Percentiles rank a stretch among this genome's conserved stretches.
Conservation (phyloP, 2,329 filamentous ascomycete species). For the Colletotrichum simmondsii region DNA sequence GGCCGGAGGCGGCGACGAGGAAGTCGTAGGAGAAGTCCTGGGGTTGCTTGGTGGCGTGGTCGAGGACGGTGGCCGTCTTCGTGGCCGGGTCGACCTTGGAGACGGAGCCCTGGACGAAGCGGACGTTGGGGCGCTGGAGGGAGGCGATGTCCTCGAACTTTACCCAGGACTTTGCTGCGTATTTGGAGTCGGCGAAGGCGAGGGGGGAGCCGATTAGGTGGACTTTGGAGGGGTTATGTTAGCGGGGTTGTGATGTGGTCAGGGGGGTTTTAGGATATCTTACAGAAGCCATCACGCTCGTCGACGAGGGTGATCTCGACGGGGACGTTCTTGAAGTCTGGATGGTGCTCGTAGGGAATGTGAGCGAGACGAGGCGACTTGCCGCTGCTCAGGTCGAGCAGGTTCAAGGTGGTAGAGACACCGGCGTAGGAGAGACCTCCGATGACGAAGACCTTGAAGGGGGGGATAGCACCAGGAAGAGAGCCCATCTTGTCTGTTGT, state of each 20-base stretch:
- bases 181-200: conserved; percentile 72
- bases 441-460: conserved; percentile 71
- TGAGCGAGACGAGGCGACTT: conserved; percentile 57
- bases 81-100: conserved; percentile 66
- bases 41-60: conserved; percentile 55
- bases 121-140: conserved; percentile 70
- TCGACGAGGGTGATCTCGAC: conserved; percentile 80
- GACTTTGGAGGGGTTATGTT: conserved; percentile 54
- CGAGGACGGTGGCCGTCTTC: conserved; percentile 69
- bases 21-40: conserved; percentile 74
- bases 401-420: conserved; percentile 72
- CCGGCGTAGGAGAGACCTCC: conserved; percentile 78
- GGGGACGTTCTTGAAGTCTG: conserved; percentile 59
- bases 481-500: conserved; percentile 33
- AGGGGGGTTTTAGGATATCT: conserved; percentile 41
- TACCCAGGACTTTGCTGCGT: conserved; percentile 76
- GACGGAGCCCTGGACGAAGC: conserved; percentile 74
- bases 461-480: conserved; percentile 38
- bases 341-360: conserved; percentile 50
- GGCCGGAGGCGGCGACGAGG: conserved; percentile 77
- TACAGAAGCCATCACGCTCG: conserved; percentile 86
- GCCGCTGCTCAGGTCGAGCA: conserved; percentile 73
- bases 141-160: conserved; percentile 74
- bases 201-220: conserved; percentile 82
- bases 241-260: conserved; percentile 1